These are phyloP conservation scores for Globisporangium yorkense DNA, from an alignment of 352 stramenopile genomes.

Conservation along the genomic window DNA sequence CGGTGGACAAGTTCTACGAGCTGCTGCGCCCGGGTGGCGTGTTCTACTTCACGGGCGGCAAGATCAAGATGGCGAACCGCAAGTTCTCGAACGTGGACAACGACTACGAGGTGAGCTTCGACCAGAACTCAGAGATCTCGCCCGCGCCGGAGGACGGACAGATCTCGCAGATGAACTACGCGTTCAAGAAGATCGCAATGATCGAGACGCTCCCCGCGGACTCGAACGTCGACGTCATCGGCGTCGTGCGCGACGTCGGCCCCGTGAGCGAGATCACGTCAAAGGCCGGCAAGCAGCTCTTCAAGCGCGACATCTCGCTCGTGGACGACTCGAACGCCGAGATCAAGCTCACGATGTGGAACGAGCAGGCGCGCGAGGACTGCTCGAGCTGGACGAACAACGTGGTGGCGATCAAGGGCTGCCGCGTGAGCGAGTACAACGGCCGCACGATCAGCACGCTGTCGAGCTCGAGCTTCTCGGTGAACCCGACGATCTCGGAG, in stretches of 20 bases:
- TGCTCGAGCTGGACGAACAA: slow-evolving; percentile 86
- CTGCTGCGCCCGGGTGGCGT: slow-evolving; percentile 83
- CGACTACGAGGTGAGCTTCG: slow-evolving; percentile 98
- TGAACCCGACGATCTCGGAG: slow-evolving; percentile 87
- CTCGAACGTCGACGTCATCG: slow-evolving; percentile 93
- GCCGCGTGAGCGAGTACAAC: slow-evolving; percentile 93
- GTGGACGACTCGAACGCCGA: slow-evolving; percentile 95
- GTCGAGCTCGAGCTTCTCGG: slow-evolving; percentile 70
- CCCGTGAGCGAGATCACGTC: slow-evolving; percentile 91
- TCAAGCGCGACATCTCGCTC: slow-evolving; percentile 95
- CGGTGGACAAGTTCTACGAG: slow-evolving; percentile 96
- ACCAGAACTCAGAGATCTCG: slow-evolving; percentile 93
- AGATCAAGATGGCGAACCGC: slow-evolving; percentile 97
- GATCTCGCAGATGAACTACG: slow-evolving; percentile 90
- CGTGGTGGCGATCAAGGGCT: slow-evolving; percentile 94
- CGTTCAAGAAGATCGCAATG: slow-evolving; percentile 92
- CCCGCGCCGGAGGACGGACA: slow-evolving; percentile 81
- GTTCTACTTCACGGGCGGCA: slow-evolving; percentile 94
- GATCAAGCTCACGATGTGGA: slow-evolving; percentile 97
- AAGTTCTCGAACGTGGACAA: slow-evolving; percentile 96
- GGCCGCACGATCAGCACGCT: slow-evolving; percentile 86
- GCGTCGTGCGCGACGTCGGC: slow-evolving; percentile 91
- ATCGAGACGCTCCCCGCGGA: slow-evolving; percentile 87
- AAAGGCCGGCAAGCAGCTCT: slow-evolving; percentile 93
- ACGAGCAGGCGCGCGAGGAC: slow-evolving; percentile 82